phyloP scores from a whole-genome alignment of 768 basidiomycete species.

The Tricholomella constricta region DNA sequence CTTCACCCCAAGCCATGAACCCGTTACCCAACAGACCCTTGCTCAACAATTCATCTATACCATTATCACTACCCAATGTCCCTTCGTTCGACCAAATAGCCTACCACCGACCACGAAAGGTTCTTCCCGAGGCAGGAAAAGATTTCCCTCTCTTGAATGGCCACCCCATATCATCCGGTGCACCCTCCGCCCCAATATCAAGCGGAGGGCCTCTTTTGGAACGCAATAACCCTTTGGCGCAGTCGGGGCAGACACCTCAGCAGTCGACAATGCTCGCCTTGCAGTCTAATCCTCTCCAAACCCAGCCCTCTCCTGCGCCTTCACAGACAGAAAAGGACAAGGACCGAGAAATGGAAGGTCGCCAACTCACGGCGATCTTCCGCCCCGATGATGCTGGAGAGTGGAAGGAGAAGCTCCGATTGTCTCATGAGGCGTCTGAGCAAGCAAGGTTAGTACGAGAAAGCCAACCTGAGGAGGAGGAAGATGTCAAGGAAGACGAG shows the following conservation, averaged over 20 bases:
- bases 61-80: conserved; percentile 68
- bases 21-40: conserved; percentile 89
- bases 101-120: conserved; percentile 81
- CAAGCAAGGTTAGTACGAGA: conserved; percentile 47
- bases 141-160: conserved; percentile 71
- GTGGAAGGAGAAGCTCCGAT: conserved; percentile 80
- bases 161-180: conserved; percentile 53
- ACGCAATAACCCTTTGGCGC: conserved; percentile 45
- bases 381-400: conserved; percentile 83
- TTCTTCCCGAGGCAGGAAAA: conserved; percentile 73
- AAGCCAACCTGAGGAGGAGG: conserved; percentile 29
- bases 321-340: conserved; percentile 42
- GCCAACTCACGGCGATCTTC: conserved; percentile 79
- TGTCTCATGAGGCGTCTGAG: conserved; percentile 64
- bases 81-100: conserved; percentile 73
- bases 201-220: conserved; percentile 51
- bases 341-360: conserved; percentile 49
- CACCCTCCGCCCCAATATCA: conserved; percentile 50
- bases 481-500: conserved; percentile 46
- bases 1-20: conserved; percentile 96
- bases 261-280: conserved; percentile 20
- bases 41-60: conserved; percentile 62
- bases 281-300: conserved; percentile 37
- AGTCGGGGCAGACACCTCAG: conserved; percentile 41
- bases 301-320: conserved; percentile 28